These are phyloP conservation scores for Dianthus caryophyllus DNA, from an alignment of 148 eudicot species.

Conservation along the genomic window DNA sequence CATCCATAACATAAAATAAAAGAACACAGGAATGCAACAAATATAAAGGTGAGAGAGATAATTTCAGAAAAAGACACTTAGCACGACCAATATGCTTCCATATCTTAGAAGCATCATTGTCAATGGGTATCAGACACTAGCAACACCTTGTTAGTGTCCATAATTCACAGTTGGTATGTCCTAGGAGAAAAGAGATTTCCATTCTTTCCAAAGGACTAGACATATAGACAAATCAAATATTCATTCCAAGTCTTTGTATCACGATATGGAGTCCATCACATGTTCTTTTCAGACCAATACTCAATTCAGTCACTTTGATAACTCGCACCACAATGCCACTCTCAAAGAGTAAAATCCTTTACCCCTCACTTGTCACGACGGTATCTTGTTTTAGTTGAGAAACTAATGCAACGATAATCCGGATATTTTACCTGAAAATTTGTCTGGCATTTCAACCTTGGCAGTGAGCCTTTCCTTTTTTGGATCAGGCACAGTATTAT, in stretches of 20 bases:
- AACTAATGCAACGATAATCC: background rate
- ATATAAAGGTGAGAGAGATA: background rate
- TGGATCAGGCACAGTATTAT: slow-evolving; percentile 26
- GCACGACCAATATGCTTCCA: background rate
- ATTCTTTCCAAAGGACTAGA: no score
- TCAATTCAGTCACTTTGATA: background rate
- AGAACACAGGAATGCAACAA: background rate
- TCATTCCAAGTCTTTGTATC: background rate
- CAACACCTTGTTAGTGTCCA: background rate
- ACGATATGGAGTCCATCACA: background rate
- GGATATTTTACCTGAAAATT: slow-evolving; percentile 29
- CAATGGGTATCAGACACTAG: background rate
- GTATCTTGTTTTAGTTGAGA: background rate
- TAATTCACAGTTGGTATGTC: background rate
- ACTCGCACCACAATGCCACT: background rate
- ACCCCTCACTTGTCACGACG: background rate
- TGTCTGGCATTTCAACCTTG: slow-evolving; percentile 40
- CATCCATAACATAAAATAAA: background rate
- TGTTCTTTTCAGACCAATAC: background rate
- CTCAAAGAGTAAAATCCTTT: background rate
- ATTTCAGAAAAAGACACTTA: background rate
- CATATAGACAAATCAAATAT: no score
- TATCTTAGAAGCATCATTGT: background rate
- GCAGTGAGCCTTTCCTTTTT: slow-evolving; percentile 39
- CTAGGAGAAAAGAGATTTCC: no score